These are phyloP conservation scores for Echinochloa phyllopogon DNA, from an alignment of 176 grass and related monocot species.

Conservation along the genomic window DNA sequence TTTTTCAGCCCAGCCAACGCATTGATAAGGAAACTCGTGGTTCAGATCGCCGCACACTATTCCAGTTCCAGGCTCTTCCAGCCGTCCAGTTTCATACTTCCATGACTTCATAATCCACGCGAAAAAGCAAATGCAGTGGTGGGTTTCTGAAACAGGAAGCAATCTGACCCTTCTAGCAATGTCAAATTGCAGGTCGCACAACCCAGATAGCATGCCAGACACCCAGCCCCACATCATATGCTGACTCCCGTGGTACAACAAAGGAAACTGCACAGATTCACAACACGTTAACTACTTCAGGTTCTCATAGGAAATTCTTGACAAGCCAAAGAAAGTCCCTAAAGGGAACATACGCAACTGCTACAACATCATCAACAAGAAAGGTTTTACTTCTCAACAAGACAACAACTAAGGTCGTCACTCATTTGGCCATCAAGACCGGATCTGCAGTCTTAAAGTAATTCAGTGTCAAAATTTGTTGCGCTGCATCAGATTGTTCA, in stretches of 20 bases:
- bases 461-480: constrained; percentile 10
- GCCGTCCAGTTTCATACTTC: background rate
- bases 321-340: constrained; percentile 6
- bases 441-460: background rate
- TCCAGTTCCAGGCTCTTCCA: background rate
- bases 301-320: background rate
- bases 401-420: background rate
- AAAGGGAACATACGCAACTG: background rate
- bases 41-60: background rate
- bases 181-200: constrained; percentile 2
- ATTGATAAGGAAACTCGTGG: background rate
- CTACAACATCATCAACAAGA: background rate
- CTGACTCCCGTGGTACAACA: background rate
- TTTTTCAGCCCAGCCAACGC: constrained; percentile 1
- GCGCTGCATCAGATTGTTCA: constrained; percentile 7
- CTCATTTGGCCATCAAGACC: background rate
- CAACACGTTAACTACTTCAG: constrained; percentile 9
- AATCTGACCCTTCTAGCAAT: background rate
- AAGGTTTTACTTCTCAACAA: background rate
- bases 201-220: background rate
- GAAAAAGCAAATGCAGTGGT: background rate
- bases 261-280: constrained; percentile 1
- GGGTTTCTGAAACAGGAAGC: background rate
- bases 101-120: background rate
- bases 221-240: background rate